Percentiles rank a stretch among this genome's conserved stretches.
These are phyloP conservation scores for Aspergillus pseudoviridinutans DNA, from an alignment of 2,329 filamentous ascomycete species.

Conservation along the genomic window DNA sequence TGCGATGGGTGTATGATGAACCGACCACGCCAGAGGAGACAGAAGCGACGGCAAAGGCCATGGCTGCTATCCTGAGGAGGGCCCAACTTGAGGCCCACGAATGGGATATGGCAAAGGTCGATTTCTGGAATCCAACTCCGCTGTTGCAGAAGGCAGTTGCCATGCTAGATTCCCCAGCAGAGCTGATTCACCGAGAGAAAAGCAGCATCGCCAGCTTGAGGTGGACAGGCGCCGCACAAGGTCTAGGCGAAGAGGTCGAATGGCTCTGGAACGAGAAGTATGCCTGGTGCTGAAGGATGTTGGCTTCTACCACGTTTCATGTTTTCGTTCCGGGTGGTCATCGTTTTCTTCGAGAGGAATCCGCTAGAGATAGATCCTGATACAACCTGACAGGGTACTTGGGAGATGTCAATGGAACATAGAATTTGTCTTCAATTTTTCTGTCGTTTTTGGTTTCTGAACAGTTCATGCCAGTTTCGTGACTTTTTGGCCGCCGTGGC, in stretches of 20 bases:
- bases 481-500: slow-evolving; percentile 30
- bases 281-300: slow-evolving; percentile 41
- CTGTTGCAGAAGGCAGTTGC: slow-evolving; percentile 44
- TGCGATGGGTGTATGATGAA: slow-evolving; percentile 41
- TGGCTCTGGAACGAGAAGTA: slow-evolving; percentile 50
- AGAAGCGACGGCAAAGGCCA: slow-evolving; percentile 48
- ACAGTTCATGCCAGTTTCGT: slow-evolving; percentile 44
- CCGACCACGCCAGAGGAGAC: slow-evolving; percentile 39
- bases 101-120: slow-evolving; percentile 67
- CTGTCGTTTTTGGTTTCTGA: slow-evolving; percentile 33
- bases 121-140: slow-evolving; percentile 78
- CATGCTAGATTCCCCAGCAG: slow-evolving; percentile 32
- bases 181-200: slow-evolving; percentile 44
- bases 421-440: slow-evolving; percentile 20
- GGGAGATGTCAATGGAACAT: slow-evolving; percentile 15
- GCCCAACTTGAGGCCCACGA: slow-evolving; percentile 67
- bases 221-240: slow-evolving; percentile 42
- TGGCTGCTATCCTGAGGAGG: slow-evolving; percentile 61
- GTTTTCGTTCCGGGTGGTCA: slow-evolving; percentile 4
- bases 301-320: slow-evolving; percentile 2
- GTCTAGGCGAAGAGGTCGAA: slow-evolving; percentile 37
- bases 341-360: neutral
- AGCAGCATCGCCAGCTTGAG: slow-evolving; percentile 45
- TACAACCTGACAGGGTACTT: slow-evolving; percentile 7
- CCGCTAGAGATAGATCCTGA: slow-evolving; percentile 11